Base-by-base conservation (phyloP, 2,329 filamentous ascomycete genomes). In the Colletotrichum filicis region DNA sequence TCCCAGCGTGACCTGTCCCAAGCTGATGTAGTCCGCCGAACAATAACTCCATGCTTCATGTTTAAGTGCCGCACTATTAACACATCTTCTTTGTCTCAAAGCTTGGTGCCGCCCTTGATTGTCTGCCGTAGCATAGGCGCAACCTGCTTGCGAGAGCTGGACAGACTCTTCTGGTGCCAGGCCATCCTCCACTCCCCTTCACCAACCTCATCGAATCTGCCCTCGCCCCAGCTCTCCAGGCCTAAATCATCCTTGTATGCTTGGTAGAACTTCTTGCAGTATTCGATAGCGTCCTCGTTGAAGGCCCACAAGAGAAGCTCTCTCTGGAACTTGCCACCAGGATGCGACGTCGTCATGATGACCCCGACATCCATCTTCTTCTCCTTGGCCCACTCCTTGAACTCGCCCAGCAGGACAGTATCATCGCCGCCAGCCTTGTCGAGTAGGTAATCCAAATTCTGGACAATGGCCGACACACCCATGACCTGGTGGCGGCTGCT, bases 261-360 rank as follows among this genome's bases (percentile, higher is more conserved):
- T 8, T 81, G 78, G 24, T 82, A 85, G 77, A 96, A 96, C 19
- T 79, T 81, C 78, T 87, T 83, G 19, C 88, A 88, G 1, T 88
- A 89, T 4, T 80, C 77, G 0, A 84, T 83, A 0, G 87, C 91
- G 4, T 80, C 79, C 1, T 86, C 82, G 30, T 85, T 88, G 1
- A 90, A 78, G 0, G 88, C 92, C 89, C 92, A 93, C 0, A 95
- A 82, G 6, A 96, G 82, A 49, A 95, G 79, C 78, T 97, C 90
- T 63, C 94, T 85, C 75, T 85, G 84, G 74, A 95, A 94, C 19
- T 84, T 78, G 0, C 88, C 90, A 0, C 82, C 82, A 0, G 86
- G 83, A 26, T 87, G 85, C 24, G 86, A 90, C n/a, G 90, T 90
- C 1, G 93, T 94, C 92, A 95, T 93, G 68, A 95, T 83, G 11